A percentile compares a stretch with the other conserved stretches of the same genome.
Conservation (phyloP, 192 early-diverging fungal genomes). For the Backusella sp. region DNA sequence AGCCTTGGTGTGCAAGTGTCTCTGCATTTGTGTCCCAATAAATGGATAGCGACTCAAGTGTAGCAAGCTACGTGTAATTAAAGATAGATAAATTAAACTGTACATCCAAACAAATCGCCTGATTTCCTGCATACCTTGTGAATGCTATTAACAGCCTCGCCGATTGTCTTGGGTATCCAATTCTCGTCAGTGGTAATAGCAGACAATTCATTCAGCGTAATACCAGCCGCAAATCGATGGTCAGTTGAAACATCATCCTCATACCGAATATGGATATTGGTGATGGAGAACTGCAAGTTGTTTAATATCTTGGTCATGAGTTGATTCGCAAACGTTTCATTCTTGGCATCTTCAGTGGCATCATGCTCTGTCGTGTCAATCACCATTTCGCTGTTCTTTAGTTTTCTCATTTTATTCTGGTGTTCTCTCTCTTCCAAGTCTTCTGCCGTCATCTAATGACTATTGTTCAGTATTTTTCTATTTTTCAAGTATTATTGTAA, state of each 20-base stretch:
- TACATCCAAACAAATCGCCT: no score
- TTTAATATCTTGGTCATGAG: constrained; percentile 93
- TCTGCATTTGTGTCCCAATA: constrained; percentile 87
- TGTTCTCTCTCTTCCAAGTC: constrained; percentile 77
- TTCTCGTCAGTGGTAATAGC: constrained; percentile 86
- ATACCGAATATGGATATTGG: constrained; percentile 95
- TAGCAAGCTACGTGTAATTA: constrained; percentile 42
- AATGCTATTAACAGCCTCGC: constrained; percentile 73
- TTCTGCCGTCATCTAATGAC: constrained; percentile 70
- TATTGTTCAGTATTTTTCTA: neutral
- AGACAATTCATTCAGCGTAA: constrained; percentile 88
- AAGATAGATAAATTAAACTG: no score
- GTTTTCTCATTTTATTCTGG: constrained; percentile 77
- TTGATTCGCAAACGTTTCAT: constrained; percentile 86
- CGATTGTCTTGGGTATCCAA: constrained; percentile 81
- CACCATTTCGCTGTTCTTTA: constrained; percentile 76
- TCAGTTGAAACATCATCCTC: constrained; percentile 82
- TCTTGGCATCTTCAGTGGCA: constrained; percentile 43
- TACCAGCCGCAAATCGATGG: constrained; percentile 83
- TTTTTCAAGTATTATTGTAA: neutral
- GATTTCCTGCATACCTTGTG: constrained; percentile 73
- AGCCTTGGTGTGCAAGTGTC: constrained; percentile 54
- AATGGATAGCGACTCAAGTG: constrained; percentile 68
- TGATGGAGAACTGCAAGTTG: constrained; percentile 93
- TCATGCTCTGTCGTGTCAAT: constrained; percentile 25